These are phyloP conservation scores for Hemisphaericaspora nanyangensis DNA, from an alignment of 805 yeast genomes.

Conservation along the genomic window DNA sequence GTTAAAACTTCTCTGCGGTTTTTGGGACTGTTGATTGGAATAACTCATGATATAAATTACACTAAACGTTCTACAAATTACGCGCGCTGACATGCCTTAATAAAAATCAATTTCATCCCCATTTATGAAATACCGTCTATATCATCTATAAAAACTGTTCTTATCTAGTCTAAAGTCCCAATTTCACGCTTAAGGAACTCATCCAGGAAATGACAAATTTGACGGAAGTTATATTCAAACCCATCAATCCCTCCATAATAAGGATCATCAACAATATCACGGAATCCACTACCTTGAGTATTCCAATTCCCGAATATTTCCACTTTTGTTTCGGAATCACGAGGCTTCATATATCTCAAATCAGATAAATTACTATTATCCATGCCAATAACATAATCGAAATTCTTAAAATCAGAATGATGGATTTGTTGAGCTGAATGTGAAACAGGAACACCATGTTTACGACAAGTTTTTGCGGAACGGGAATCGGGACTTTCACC, in stretches of 20 bases:
- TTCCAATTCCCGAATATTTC: constrained; percentile 81
- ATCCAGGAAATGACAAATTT: constrained; percentile 70
- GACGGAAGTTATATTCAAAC: constrained; percentile 74
- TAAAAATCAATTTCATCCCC: too few species aligned
- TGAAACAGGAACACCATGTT: constrained; percentile 68
- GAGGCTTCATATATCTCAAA: constrained; percentile 51
- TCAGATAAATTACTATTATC: constrained; percentile 57
- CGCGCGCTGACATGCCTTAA: too few species aligned
- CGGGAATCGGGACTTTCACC: constrained; percentile 83
- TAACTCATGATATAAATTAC: not conserved
- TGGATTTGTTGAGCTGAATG: constrained; percentile 73
- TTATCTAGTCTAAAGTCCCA: constrained; percentile 14
- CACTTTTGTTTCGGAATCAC: constrained; percentile 45
- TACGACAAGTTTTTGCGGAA: constrained; percentile 61
- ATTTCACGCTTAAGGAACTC: constrained; percentile 57
- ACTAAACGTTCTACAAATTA: not conserved
- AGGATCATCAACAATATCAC: constrained; percentile 76
- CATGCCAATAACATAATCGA: constrained; percentile 71
- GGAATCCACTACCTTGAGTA: constrained; percentile 35
- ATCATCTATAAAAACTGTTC: too few species aligned
- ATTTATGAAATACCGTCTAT: too few species aligned
- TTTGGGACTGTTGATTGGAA: too few species aligned
- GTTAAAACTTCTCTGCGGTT: too few species aligned
- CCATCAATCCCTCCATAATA: constrained; percentile 87
- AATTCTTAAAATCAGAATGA: constrained; percentile 47